Evolutionary conservation across 2,329 filamentous ascomycete genomes (phyloP), one percentile per base, ranked within the genome.

Genomic region (Alternaria ventricosa): DNA sequence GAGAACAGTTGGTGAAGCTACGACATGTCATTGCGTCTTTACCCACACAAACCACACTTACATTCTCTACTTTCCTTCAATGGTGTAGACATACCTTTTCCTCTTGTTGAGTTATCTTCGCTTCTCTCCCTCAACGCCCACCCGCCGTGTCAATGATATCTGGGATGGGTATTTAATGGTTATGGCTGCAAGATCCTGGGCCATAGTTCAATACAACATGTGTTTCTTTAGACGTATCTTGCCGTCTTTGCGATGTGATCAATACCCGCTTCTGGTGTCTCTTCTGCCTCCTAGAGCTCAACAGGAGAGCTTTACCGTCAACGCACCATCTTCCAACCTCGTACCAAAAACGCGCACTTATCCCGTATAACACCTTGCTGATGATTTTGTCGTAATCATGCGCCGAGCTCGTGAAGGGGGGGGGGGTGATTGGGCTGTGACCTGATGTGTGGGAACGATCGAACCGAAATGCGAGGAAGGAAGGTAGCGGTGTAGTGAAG

Each of bases 21-120:
- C 20, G 30, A 23, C 13, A n/a, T 25, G 49, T 25, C 9, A 18
- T 41, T 25, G 30, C 28, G 36, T 53, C 49, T 53, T 41, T 23
- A 20, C 46, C 12, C 13, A 18, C n/a, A 28, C 33, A 41, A 44
- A 1, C 53, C 36, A 13, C 23, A 25, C 5, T 41, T 47, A 27
- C 15, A 30, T 55, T 60, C 57, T 60, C 49, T n/a, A 60, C 50
- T 55, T n/a, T 49, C 50, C 57, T 60, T 55, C 11, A 47, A 12
- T 13, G 30, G 20, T 28, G 23, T 55, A 22, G 25, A 60, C 36
- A 54, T 44, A 22, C 18, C 25, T 44, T 53, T 8, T 55, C 20
- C 27, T 22, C n/a, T 20, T 20, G 1, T 43, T 30, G 27, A 46
- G 13, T n/a, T 10, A 6, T 28, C 12, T 57, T 47, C 30, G n/a